These are phyloP conservation scores for Thielaviopsis ethacetica DNA, from an alignment of 2,329 filamentous ascomycete species.

Conservation along the genomic window DNA sequence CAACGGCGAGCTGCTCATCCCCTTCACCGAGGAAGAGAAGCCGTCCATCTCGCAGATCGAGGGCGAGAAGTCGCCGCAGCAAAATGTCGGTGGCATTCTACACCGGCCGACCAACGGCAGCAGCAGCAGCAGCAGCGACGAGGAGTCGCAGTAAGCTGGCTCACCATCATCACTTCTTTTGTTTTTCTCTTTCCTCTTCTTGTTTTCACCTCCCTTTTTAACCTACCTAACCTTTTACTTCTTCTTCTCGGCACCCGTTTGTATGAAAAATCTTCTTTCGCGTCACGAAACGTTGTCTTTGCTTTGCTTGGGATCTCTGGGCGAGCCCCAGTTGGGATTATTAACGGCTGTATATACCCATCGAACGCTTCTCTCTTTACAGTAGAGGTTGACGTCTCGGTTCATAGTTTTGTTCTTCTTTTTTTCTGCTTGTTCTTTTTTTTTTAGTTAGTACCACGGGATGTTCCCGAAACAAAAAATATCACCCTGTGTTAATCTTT, in stretches of 20 bases:
- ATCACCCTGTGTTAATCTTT: too few species aligned
- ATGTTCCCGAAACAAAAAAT: too few species aligned
- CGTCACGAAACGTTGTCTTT: background rate
- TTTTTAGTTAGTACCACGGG: background rate
- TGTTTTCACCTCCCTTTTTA: background rate
- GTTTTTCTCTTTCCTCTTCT: background rate
- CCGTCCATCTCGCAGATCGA: slow-evolving; percentile 2
- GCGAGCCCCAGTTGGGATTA: background rate
- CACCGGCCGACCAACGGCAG: background rate
- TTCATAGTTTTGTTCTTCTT: background rate
- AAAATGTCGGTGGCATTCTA: background rate
- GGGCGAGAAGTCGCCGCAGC: background rate
- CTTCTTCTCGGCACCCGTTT: background rate
- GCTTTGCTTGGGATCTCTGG: background rate
- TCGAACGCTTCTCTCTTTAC: background rate
- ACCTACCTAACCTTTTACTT: background rate
- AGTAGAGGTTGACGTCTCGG: background rate
- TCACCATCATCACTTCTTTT: background rate
- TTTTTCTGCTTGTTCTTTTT: background rate
- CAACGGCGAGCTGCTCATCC: slow-evolving; percentile 39
- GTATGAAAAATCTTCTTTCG: background rate
- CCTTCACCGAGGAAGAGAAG: slow-evolving; percentile 27
- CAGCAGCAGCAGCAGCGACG: background rate
- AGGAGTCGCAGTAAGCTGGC: background rate
- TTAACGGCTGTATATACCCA: background rate